Percentiles rank a stretch among this genome's conserved stretches.
These are phyloP conservation scores for Pseudogymnoascus sp. DNA, from an alignment of 2,329 filamentous ascomycete genomes.

Conservation along the genomic window DNA sequence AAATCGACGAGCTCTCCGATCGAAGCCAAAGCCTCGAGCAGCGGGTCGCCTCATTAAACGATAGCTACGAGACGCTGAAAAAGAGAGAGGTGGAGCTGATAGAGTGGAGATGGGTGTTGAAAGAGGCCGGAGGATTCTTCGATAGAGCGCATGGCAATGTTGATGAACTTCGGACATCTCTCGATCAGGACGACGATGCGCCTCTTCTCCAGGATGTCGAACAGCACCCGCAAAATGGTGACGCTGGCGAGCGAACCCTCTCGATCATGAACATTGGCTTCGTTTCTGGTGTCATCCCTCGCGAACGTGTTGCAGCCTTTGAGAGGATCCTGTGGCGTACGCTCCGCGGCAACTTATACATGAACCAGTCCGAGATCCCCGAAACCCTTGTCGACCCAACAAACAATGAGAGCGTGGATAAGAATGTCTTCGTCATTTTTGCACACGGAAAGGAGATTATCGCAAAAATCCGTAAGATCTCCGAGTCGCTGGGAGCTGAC, in stretches of 20 bases:
- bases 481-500: conserved; percentile 90
- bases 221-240: conserved; percentile 55
- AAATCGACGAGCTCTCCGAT: conserved; percentile 93
- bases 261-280: conserved; percentile 99
- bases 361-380: conserved; percentile 98
- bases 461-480: conserved; percentile 98
- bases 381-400: conserved; percentile 86
- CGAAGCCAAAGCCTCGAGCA: conserved; percentile 89
- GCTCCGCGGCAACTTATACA: conserved; percentile 94
- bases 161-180: conserved; percentile 88
- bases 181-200: conserved; percentile 80
- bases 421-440: conserved; percentile 99
- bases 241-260: conserved; percentile 72
- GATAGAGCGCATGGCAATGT: conserved; percentile 93
- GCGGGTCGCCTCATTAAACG: conserved; percentile 82
- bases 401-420: conserved; percentile 85
- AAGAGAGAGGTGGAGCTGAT: conserved; percentile 94
- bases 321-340: conserved; percentile 97
- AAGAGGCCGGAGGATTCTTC: conserved; percentile 95
- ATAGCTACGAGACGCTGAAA: conserved; percentile 97
- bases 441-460: conserved; percentile 97
- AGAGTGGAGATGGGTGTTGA: conserved; percentile 96
- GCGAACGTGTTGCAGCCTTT: conserved; percentile 88
- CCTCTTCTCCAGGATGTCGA: conserved; percentile 90
- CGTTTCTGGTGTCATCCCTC: conserved; percentile 88